Percentiles rank a stretch among this genome's conserved stretches.
phyloP scores from a whole-genome alignment of 345 rosid species.

The Microcos paniculata region DNA sequence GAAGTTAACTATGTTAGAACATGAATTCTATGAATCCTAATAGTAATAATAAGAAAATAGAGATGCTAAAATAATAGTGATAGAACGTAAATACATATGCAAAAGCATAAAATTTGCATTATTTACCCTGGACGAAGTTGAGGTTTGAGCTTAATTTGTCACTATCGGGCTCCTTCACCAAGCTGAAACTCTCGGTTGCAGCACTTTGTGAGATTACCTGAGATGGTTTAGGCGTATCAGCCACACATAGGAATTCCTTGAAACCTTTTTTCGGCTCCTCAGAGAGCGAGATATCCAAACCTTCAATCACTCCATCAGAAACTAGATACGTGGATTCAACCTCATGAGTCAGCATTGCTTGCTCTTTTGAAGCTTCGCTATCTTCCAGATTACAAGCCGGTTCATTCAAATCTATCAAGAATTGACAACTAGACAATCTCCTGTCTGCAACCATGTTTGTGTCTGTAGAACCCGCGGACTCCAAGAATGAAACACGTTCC shows the following conservation, averaged over 20 bases:
- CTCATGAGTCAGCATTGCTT: neutral
- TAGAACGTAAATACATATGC: neutral
- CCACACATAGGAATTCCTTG: neutral
- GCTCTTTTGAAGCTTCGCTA: neutral
- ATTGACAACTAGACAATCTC: neutral
- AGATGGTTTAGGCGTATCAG: neutral
- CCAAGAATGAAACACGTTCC: neutral
- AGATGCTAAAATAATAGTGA: too few species aligned
- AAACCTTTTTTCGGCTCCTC: neutral
- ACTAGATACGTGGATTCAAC: neutral
- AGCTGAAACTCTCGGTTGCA: neutral
- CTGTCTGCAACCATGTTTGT: neutral
- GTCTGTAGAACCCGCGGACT: neutral
- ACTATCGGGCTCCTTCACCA: neutral
- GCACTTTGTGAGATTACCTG: neutral
- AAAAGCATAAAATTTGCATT: neutral
- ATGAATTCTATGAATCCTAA: too few species aligned
- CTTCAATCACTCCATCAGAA: neutral
- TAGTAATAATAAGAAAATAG: too few species aligned
- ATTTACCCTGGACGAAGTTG: neutral
- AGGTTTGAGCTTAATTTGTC: neutral
- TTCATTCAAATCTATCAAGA: conserved; percentile 14
- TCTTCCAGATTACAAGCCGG: neutral
- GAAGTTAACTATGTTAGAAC: neutral
- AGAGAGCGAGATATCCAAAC: neutral